These are phyloP conservation scores for Xylaria bambusicola DNA, from an alignment of 495 filamentous ascomycete genomes.

Conservation along the genomic window DNA sequence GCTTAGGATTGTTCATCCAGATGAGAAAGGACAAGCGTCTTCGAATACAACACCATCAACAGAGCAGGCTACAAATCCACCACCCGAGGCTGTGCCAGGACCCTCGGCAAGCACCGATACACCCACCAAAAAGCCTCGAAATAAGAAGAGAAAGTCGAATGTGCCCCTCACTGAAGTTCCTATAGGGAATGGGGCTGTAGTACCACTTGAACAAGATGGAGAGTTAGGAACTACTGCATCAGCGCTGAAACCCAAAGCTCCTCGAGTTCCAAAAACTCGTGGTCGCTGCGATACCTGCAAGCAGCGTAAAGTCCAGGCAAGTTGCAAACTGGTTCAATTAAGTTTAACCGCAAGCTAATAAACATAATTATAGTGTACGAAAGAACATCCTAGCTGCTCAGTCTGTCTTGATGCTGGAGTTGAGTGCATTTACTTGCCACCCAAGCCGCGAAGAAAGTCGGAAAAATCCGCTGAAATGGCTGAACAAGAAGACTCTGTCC, in stretches of 20 bases:
- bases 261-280: constrained; percentile 28
- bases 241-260: constrained; percentile 17
- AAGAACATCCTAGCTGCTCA: constrained; percentile 41
- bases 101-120: constrained; percentile 17
- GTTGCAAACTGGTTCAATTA: constrained; percentile 3
- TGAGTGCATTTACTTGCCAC: constrained; percentile 38
- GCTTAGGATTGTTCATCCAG: constrained; percentile 49
- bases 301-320: constrained; percentile 30
- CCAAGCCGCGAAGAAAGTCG: constrained; percentile 31
- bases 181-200: constrained; percentile 20
- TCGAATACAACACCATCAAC: constrained; percentile 26
- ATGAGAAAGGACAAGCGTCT: constrained; percentile 29
- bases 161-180: constrained; percentile 11
- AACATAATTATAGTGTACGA: constrained; percentile 39
- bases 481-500: constrained; percentile 18
- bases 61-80: constrained; percentile 5
- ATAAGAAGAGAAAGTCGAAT: constrained; percentile 34
- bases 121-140: constrained; percentile 28
- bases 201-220: constrained; percentile 21
- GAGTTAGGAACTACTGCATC: constrained; percentile 30
- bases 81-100: constrained; percentile 12
- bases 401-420: constrained; percentile 32
- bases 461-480: constrained; percentile 20
- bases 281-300: constrained; percentile 45
- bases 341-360: not conserved